phyloP scores from a whole-genome alignment of 208 protist species.

The Acanthamoeba lenticulata region DNA sequence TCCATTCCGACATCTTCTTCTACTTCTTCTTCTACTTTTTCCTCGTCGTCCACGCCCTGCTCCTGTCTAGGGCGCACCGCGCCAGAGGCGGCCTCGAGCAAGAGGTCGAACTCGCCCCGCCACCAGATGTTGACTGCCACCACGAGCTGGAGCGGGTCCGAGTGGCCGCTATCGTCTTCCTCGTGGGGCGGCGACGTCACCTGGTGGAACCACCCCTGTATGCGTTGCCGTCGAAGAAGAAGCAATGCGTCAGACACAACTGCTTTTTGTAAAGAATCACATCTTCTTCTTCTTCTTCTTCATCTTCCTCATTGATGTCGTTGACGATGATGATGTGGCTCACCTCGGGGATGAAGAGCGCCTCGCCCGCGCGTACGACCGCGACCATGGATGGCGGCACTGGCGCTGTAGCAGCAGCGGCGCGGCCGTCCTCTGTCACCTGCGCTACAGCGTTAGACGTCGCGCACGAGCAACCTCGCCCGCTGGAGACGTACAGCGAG shows the following conservation, averaged over 20 bases:
- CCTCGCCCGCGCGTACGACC: background rate
- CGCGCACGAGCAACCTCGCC: too few species aligned
- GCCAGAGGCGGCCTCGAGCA: background rate
- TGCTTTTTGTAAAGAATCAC: too few species aligned
- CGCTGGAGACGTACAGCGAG: background rate
- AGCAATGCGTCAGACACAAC: too few species aligned
- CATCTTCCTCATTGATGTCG: background rate
- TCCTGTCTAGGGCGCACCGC: background rate
- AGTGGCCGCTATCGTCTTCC: background rate
- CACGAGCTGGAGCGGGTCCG: background rate
- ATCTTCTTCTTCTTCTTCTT: too few species aligned
- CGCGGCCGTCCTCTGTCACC: background rate
- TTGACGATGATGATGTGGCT: background rate
- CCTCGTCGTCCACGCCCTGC: background rate
- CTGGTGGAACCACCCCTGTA: slow-evolving; percentile 27
- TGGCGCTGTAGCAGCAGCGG: background rate
- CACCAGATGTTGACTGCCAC: slow-evolving; percentile 51
- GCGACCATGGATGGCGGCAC: background rate
- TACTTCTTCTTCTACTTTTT: background rate
- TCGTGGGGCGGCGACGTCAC: background rate
- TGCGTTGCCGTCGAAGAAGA: background rate
- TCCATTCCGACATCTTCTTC: background rate
- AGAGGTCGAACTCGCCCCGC: slow-evolving; percentile 18
- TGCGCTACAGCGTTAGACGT: too few species aligned
- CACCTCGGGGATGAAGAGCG: slow-evolving; percentile 51